Evolutionary conservation across 108 stramenopile species (phyloP).

Genomic region (Aureococcus anophagefferens): DNA sequence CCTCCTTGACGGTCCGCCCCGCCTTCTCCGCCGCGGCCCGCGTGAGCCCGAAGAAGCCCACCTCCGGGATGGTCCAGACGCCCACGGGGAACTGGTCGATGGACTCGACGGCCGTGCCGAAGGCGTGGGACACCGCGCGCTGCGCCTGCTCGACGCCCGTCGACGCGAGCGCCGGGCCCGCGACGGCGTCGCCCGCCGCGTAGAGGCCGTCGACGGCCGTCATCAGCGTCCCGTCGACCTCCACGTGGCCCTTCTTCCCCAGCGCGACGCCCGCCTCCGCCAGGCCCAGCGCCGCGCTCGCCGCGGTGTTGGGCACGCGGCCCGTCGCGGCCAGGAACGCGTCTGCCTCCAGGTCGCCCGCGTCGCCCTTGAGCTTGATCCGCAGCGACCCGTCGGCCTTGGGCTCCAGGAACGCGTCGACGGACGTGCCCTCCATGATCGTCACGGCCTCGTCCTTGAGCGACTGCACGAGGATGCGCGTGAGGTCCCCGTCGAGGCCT

Average conservation of each 20-base stretch:
- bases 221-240: conserved; percentile 43
- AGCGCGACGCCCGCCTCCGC: conserved; percentile 51
- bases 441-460: conserved; percentile 54
- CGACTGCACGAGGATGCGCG: conserved; percentile 32
- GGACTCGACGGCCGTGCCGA: conserved; percentile 35
- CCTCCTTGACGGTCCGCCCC: conserved; percentile 60
- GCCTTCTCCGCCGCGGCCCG: conserved; percentile 51
- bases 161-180: conserved; percentile 62
- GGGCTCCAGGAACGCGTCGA: conserved; percentile 46
- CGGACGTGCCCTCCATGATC: conserved; percentile 56
- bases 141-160: conserved; percentile 67
- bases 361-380: conserved; percentile 32
- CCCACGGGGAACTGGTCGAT: conserved; percentile 64
- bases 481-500: conserved; percentile 64
- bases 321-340: conserved; percentile 69
- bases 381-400: not conserved
- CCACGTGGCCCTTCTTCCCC: conserved; percentile 59
- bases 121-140: conserved; percentile 51
- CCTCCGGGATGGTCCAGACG: conserved; percentile 69
- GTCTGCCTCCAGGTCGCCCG: conserved; percentile 47
- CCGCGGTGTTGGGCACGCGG: conserved; percentile 58
- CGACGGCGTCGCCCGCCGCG: conserved; percentile 70
- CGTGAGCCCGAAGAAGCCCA: conserved; percentile 59
- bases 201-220: conserved; percentile 50
- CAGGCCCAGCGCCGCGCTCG: conserved; percentile 35